phyloP scores from a whole-genome alignment of 2,329 filamentous ascomycete genomes.

The Plenodomus biglobosus region DNA sequence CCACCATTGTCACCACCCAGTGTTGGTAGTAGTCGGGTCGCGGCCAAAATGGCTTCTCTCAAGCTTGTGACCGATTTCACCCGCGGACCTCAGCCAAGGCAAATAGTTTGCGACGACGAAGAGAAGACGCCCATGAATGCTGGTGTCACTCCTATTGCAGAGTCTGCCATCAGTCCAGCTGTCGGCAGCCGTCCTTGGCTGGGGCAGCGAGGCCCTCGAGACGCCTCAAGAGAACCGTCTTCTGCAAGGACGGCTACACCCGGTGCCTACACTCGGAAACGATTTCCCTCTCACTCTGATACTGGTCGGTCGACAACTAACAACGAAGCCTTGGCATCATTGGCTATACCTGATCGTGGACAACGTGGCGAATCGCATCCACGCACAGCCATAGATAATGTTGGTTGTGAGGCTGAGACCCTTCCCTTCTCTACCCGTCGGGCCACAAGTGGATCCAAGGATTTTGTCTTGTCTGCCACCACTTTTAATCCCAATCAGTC shows the following conservation, averaged over 20 bases:
- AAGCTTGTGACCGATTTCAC: constrained; percentile 92
- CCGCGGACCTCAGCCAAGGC: constrained; percentile 47
- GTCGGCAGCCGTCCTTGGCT: constrained; percentile 50
- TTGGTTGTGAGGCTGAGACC: constrained; percentile 46
- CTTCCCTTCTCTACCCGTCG: constrained; percentile 41
- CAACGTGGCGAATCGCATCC: constrained; percentile 35
- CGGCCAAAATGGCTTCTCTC: constrained; percentile 78
- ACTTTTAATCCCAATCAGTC: constrained; percentile 37
- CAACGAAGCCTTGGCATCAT: constrained; percentile 37
- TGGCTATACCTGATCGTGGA: constrained; percentile 41
- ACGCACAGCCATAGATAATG: constrained; percentile 43
- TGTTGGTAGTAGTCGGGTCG: constrained; percentile 54
- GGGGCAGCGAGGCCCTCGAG: constrained; percentile 32
- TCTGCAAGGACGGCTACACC: constrained; percentile 56
- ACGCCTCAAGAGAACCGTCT: constrained; percentile 47
- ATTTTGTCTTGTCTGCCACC: constrained; percentile 45
- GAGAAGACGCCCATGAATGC: constrained; percentile 73
- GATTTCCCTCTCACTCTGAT: constrained; percentile 56
- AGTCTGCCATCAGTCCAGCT: constrained; percentile 66
- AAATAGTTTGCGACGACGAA: constrained; percentile 67
- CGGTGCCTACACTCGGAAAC: constrained; percentile 68
- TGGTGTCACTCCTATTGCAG: constrained; percentile 83
- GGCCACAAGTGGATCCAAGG: constrained; percentile 60
- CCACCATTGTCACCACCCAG: constrained; percentile 74
- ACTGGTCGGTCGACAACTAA: constrained; percentile 34